Evolutionary conservation across 169 alveolate genomes (phyloP), one percentile per base, ranked within the genome.

Genomic region (Cryptosporidium xiaoi): DNA sequence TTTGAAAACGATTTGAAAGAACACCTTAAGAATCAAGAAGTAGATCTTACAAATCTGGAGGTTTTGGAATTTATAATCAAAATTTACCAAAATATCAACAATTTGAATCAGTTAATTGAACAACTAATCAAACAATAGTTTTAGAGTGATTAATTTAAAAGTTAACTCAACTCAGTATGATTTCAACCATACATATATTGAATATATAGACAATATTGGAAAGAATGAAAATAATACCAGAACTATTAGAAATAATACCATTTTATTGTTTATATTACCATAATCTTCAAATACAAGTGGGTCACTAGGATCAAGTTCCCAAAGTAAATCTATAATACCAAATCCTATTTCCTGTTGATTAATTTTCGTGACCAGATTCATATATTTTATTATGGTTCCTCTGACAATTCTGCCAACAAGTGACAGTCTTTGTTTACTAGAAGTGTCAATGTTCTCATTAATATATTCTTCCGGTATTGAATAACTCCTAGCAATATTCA

Each of bases 281-380:
- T 77, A 77, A 62, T 77, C 87, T 16, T 15, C 64, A 40, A 40
- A 48, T 4, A 77, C 87, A 18, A 77, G 87, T 44, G 87, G 65
- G n/a, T 60, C 77, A 5, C 10, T 24, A 40, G 87, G 87, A 44
- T 77, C 87, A 7, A 77, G 24, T 29, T 77, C 87, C 87, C 87
- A 77, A 44, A 77, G 64, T 12, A 77, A 77, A 48, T 77, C 71
- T 34, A 77, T 60, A 10, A 77, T 10, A 48, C 87, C 87, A 44
- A 44, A 46, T 31, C 77, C 87, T n/a, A 60, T 12, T 15, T 60
- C 77, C 29, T 77, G 87, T 20, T 29, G 34, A 3, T 62, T 33
- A 7, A 77, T 18, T 44, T n/a, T 27, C 0, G 71, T 40, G 16
- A 77, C 18, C 0, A 77, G 1, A 27, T 60, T 36, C 20, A 77